These are phyloP conservation scores for Blastobotrys robertii DNA, from an alignment of 805 yeast species.

Conservation along the genomic window DNA sequence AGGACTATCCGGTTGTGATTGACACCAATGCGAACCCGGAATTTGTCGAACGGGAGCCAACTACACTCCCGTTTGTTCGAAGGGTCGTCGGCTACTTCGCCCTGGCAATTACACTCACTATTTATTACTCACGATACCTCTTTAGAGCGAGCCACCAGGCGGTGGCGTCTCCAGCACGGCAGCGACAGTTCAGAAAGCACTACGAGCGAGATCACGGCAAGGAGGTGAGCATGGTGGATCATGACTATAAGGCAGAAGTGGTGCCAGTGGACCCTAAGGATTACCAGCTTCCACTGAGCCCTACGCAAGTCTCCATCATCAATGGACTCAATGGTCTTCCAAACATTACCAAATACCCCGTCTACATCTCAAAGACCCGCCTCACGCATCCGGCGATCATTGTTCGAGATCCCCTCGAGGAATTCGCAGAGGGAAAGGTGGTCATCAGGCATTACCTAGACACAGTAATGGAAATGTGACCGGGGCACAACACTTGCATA, in stretches of 20 bases:
- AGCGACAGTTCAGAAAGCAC: not conserved
- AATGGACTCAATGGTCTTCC: conserved; percentile 43
- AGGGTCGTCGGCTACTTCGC: no score
- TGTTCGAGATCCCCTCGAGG: conserved; percentile 46
- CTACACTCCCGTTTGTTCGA: not conserved
- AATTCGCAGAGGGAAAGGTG: conserved; percentile 58
- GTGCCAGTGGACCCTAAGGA: conserved; percentile 3
- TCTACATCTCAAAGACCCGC: conserved; percentile 53
- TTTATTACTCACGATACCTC: no score
- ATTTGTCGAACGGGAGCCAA: not conserved
- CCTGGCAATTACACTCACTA: no score
- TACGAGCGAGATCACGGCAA: conserved; percentile 2
- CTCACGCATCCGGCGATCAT: conserved; percentile 79
- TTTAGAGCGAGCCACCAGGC: no score
- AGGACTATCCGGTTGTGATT: conserved; percentile 39
- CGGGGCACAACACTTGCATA: no score
- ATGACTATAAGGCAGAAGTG: conserved; percentile 1
- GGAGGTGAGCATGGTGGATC: conserved; percentile 1
- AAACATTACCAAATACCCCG: conserved; percentile 62
- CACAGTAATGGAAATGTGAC: conserved; percentile 28
- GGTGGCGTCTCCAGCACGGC: no score
- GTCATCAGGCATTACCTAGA: conserved; percentile 59
- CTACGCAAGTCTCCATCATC: conserved; percentile 42
- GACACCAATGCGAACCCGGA: conserved; percentile 6
- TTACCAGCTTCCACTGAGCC: conserved; percentile 1